Base-by-base conservation (phyloP, 441 rosid genomes). In the Eugenia klotzschiana region DNA sequence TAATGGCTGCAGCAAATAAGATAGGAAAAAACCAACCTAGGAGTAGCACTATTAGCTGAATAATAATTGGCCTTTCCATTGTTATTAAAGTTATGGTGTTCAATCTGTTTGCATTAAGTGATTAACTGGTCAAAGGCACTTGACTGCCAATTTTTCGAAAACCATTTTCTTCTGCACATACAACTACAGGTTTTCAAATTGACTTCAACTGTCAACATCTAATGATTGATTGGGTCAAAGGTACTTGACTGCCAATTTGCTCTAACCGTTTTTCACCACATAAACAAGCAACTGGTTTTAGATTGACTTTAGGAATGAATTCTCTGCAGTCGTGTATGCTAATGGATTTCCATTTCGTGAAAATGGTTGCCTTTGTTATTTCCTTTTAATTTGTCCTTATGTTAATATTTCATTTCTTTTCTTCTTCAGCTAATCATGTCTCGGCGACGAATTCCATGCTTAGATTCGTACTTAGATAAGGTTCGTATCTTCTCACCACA, bases 381-480 rank as follows among this genome's bases (percentile, higher is more conserved):
- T 57, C 23, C 20, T 20, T 27, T 29, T 37, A 64, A 64, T 23
- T 49, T 12, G 7, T 51, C 22, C 77, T 55, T 16, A 26, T 46
- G 49, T 56, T 25, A 79, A 49, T 26, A 25, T 51, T 53, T 49
- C 81, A 23, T 49, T 79, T 40, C 58, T 33, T 58, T 79, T 79
- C 25, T 72, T 84, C 84, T 50, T 50, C 94, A 97, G 98, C 99
- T 97, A 55, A 92, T 91, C 79, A 96, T 97, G 99, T 94, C 99
- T 69, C 93, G 97, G 81, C 93, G 98, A 79, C 87, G 98, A 64
- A 93, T 96, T 90, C 99, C 99, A 80, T 96, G 99, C 92, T 90
- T 97, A 88, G 99, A 97, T 91, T 97, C 99, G 8, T 97, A 94
- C 90, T 89, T 97, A 85, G 99, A 97, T 90, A 97, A 96, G 99